Evolutionary conservation across 495 filamentous ascomycete species (phyloP), one percentile per base, ranked within the genome.

Genomic region (Podospora comata): DNA sequence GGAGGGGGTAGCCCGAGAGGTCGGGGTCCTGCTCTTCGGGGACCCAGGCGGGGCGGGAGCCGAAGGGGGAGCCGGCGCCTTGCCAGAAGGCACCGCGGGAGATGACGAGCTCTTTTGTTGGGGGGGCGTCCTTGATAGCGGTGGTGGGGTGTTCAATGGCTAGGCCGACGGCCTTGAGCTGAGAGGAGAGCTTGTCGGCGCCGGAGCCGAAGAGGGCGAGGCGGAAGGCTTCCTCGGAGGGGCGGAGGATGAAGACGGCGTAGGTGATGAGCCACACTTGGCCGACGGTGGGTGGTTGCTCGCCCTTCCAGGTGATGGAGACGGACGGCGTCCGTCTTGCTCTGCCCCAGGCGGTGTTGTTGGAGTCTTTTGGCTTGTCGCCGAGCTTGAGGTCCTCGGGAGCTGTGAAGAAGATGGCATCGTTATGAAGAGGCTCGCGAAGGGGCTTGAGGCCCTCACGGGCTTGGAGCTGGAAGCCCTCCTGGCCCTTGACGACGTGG

Each of bases 221-320:
- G 11, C 86, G 82, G 70, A 89, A 79, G 28, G 79, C 81, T 71
- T 90, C 88, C 19, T 82, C 76, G 39, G 78, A 72, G 0, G 85
- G 85, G 23, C 85, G 81, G 9, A 85, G 71, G 23, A 86, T 84
- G 76, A 87, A 87, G 56, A 86, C 77, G 26, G 85, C 83, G 73
- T 90, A 88, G 28, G 87, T 71, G 53, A 86, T 72, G 18, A 88
- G 84, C 88, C 88, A 90, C 54, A 88, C 80, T 69, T 90, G 87
- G 5, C 78, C 87, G 26, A 86, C 71, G 0, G 85, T 84, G 13
- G 87, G 85, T 1, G 81, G 64, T 26, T 65, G 53, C 2, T 64
- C 60, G 53, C 48, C 71, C n/a, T 76, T 77, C 80, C 80, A 82
- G 62, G 68, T 62, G 57, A 78, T 71, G 5, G 71, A 70, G 28